phyloP scores from a whole-genome alignment of 768 basidiomycete species.

The Cystobasidium onofrii region DNA sequence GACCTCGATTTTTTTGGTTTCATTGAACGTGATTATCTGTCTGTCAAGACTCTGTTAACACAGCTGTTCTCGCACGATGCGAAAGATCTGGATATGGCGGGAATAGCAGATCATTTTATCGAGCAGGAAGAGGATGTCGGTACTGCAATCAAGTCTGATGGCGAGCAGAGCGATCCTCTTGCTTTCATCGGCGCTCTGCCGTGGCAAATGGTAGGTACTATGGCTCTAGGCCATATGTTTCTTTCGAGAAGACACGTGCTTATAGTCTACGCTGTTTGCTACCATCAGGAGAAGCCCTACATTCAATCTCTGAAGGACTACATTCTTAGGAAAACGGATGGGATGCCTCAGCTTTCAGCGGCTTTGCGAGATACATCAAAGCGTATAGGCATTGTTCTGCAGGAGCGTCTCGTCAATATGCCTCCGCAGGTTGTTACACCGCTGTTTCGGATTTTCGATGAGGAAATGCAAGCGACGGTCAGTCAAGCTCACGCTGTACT shows the following conservation, averaged over 20 bases:
- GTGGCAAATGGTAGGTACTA: not conserved
- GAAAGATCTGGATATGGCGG: conserved; percentile 60
- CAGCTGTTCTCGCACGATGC: conserved; percentile 69
- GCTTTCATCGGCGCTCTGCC: conserved; percentile 51
- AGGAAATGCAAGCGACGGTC: conserved; percentile 69
- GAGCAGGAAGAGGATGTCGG: conserved; percentile 63
- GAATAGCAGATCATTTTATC: conserved; percentile 70
- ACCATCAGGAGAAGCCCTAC: conserved; percentile 62
- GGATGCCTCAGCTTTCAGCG: not conserved
- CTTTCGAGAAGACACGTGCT: no score
- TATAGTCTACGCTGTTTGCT: not conserved
- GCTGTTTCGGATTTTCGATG: conserved; percentile 78
- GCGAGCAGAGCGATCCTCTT: conserved; percentile 78
- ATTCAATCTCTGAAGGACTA: conserved; percentile 66
- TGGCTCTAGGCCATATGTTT: no score
- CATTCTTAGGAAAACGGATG: conserved; percentile 51
- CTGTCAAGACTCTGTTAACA: conserved; percentile 51
- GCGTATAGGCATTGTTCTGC: conserved; percentile 69
- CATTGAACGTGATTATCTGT: conserved; percentile 77
- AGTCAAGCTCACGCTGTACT: no score
- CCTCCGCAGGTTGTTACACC: conserved; percentile 86
- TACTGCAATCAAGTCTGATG: conserved; percentile 86
- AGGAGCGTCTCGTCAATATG: conserved; percentile 88
- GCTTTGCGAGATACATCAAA: conserved; percentile 37
- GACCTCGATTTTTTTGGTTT: conserved; percentile 92